These are phyloP conservation scores for Poronia punctata DNA, from an alignment of 495 filamentous ascomycete species.

Conservation along the genomic window DNA sequence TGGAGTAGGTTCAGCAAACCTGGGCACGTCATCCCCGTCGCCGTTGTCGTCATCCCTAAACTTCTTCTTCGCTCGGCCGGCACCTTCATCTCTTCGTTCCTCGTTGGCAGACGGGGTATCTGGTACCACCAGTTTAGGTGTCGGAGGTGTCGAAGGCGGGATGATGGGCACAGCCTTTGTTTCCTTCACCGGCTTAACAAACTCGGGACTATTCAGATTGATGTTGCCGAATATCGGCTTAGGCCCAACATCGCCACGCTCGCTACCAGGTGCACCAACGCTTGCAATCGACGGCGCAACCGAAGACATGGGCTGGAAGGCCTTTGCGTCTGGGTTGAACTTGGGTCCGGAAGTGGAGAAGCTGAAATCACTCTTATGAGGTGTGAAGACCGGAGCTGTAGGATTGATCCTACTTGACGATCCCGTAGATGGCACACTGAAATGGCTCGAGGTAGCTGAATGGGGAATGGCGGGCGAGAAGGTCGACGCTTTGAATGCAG, in stretches of 20 bases:
- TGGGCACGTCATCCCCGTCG: slow-evolving; percentile 60
- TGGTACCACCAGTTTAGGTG: background rate
- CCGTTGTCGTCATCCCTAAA: slow-evolving; percentile 47
- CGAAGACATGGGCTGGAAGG: slow-evolving; percentile 58
- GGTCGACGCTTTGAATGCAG: slow-evolving; percentile 15
- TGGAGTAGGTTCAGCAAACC: slow-evolving; percentile 56
- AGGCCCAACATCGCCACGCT: slow-evolving; percentile 30
- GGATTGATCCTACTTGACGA: slow-evolving; percentile 54
- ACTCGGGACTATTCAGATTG: slow-evolving; percentile 50
- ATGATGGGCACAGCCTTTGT: slow-evolving; percentile 81
- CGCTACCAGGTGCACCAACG: slow-evolving; percentile 25
- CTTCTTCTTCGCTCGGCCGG: slow-evolving; percentile 61
- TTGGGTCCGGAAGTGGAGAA: slow-evolving; percentile 61
- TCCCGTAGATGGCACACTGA: slow-evolving; percentile 29
- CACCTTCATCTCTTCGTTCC: slow-evolving; percentile 46
- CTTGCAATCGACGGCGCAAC: slow-evolving; percentile 34
- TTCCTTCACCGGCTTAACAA: slow-evolving; percentile 55
- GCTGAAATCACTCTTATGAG: slow-evolving; percentile 61
- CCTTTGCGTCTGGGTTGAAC: slow-evolving; percentile 76
- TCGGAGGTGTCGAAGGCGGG: slow-evolving; percentile 45
- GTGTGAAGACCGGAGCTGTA: slow-evolving; percentile 63
- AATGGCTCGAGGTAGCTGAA: slow-evolving; percentile 29
- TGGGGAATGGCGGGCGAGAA: slow-evolving; percentile 27
- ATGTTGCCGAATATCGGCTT: slow-evolving; percentile 71
- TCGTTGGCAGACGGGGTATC: slow-evolving; percentile 40